Base-by-base conservation (phyloP, 2,329 filamentous ascomycete species). In the Elsinoe arachidis region DNA sequence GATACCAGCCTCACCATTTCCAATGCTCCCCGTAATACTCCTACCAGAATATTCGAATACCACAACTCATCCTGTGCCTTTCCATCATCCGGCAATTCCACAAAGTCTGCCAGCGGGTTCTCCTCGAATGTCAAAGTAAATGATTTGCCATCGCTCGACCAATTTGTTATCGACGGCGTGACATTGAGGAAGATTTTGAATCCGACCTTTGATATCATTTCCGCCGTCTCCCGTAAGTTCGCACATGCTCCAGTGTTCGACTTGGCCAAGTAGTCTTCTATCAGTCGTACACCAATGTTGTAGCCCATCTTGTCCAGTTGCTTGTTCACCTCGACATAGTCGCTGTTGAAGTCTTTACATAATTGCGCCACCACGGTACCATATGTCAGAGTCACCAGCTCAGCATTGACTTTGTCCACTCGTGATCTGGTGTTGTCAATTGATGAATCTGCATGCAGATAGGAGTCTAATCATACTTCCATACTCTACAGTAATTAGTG, bases 131-230 rank as follows among this genome's bases (percentile, higher is more conserved):
- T 82, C 11, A 99, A 78, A 0, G 90, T 96, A 75, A 99, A 99
- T 64, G 95, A 90, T 70, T 96, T 96, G 75, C 86, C 93, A 73
- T 99, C 93, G 70, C 82, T 88, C 19, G 90, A 93, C 93, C 93
- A 99, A 70, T 95, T 96, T 49, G 90, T 90, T 62, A 97, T 86
- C 6, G 86, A 87, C 0, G 93, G 93, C 3, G 91, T 95, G 65
- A 96, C 90, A 69, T 99, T 99, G 60, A 99, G 82, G 72, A 99
- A 99, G 63, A 99, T 96, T 76, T 99, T 97, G 77, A 99, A 99
- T 58, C 93, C 93, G 63, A 99, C 87, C 88, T 96, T 93, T 41
- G 92, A 84, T 66, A 99, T 93, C 83, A 95, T 92, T 72, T 99
- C 93, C 39, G 93, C 92, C 5, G 93, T 97, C 72, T 99, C 93